Evolutionary conservation across 495 filamentous ascomycete genomes (phyloP).

Genomic region (Penicillium angulare): DNA sequence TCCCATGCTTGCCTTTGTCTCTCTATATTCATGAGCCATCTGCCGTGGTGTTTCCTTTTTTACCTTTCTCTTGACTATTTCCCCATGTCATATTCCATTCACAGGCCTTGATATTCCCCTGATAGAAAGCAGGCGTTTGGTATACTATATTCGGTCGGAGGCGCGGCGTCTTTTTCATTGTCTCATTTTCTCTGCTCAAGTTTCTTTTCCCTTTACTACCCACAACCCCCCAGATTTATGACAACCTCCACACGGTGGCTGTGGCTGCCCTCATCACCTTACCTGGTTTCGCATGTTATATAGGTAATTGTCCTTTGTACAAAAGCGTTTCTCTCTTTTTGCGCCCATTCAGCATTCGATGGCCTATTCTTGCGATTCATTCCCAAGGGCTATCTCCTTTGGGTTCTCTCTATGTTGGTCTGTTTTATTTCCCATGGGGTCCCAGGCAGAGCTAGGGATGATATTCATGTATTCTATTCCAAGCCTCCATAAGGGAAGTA

Average conservation of each 20-base stretch:
- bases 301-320: constrained; percentile 32
- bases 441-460: constrained; percentile 16
- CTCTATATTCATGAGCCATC: constrained; percentile 34
- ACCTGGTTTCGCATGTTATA: constrained; percentile 17
- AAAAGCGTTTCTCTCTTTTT: constrained; percentile 32
- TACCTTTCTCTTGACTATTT: constrained; percentile 9
- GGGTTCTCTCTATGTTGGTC: constrained; percentile 12
- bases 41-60: constrained; percentile 27
- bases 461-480: constrained; percentile 34
- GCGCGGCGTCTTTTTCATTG: constrained; percentile 27
- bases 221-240: constrained; percentile 12
- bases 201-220: constrained; percentile 11
- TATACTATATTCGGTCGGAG: constrained; percentile 33
- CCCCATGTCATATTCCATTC: constrained; percentile 14
- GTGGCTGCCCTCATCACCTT: constrained; percentile 8
- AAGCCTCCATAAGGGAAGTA: constrained; percentile 25
- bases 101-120: constrained; percentile 41
- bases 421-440: constrained; percentile 13
- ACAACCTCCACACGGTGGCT: constrained; percentile 3
- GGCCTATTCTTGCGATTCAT: constrained; percentile 15
- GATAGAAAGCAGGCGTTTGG: constrained; percentile 50
- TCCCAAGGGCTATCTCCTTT: neutral
- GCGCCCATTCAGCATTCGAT: constrained; percentile 7
- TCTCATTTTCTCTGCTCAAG: constrained; percentile 7
- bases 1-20: constrained; percentile 17